phyloP scores from a whole-genome alignment of 176 grass and related monocot genomes.

The Lolium rigidum region DNA sequence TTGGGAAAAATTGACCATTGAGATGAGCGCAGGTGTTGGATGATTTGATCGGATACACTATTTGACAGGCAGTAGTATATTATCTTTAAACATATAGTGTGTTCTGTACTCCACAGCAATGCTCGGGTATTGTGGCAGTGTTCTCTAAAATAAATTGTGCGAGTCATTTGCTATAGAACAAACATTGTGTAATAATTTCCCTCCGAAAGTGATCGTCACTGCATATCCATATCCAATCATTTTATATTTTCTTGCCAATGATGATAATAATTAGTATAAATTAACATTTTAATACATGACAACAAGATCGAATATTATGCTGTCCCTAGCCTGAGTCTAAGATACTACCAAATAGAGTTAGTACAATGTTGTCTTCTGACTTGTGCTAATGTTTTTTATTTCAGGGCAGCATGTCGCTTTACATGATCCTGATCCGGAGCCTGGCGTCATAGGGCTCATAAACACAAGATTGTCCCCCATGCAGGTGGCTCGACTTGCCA shows the following conservation, averaged over 20 bases:
- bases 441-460: conserved; percentile 85
- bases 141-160: background rate
- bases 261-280: conserved; percentile 12
- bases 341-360: background rate
- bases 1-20: background rate
- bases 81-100: background rate
- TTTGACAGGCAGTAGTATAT: background rate
- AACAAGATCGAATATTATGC: background rate
- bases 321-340: conserved; percentile 1
- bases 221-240: conserved; percentile 4
- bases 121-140: background rate
- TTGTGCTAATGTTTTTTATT: conserved; percentile 37
- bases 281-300: background rate
- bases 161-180: conserved; percentile 8
- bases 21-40: background rate
- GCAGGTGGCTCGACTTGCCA: conserved; percentile 66
- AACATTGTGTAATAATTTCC: conserved; percentile 8
- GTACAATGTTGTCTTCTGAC: background rate
- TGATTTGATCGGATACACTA: background rate
- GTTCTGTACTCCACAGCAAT: background rate
- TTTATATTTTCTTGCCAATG: background rate
- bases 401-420: conserved; percentile 92
- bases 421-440: conserved; percentile 80
- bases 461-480: conserved; percentile 87
- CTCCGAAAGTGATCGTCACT: background rate